Percentiles rank a stretch among this genome's conserved stretches.
Conservation (phyloP, 1,284 basidiomycete species). For the Ustilago loliicola region DNA sequence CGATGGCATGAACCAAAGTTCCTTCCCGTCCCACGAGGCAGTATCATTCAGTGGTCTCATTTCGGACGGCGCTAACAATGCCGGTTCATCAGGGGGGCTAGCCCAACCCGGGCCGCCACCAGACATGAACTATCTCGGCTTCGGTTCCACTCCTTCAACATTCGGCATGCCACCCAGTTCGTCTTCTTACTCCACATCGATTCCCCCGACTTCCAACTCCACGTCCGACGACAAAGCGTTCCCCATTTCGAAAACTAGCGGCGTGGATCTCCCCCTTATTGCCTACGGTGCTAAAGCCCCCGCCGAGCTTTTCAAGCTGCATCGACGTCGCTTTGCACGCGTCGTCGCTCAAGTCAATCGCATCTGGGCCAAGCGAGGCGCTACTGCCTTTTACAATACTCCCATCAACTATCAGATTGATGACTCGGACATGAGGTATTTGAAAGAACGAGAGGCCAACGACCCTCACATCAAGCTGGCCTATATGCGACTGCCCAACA, state of each 20-base stretch:
- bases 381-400: slow-evolving; percentile 29
- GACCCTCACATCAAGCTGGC: slow-evolving; percentile 44
- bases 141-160: background rate
- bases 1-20: slow-evolving; percentile 19
- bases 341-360: slow-evolving; percentile 38
- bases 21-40: slow-evolving; percentile 16
- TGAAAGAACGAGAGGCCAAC: slow-evolving; percentile 28
- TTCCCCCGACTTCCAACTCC: background rate
- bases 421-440: slow-evolving; percentile 24
- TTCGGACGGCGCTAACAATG: background rate
- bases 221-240: background rate
- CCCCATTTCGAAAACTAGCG: slow-evolving; percentile 2
- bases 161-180: background rate
- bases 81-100: background rate
- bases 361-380: slow-evolving; percentile 39
- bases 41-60: slow-evolving; percentile 13
- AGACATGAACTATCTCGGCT: background rate
- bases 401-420: slow-evolving; percentile 26
- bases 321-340: slow-evolving; percentile 28
- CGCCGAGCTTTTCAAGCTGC: slow-evolving; percentile 3
- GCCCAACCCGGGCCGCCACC: background rate
- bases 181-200: background rate
- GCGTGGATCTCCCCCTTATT: slow-evolving; percentile 1
- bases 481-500: slow-evolving; percentile 24
- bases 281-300: slow-evolving; percentile 3